Evolutionary conservation across 164 flowering plant genomes (phyloP).

Genomic region (Houttuynia cordata): DNA sequence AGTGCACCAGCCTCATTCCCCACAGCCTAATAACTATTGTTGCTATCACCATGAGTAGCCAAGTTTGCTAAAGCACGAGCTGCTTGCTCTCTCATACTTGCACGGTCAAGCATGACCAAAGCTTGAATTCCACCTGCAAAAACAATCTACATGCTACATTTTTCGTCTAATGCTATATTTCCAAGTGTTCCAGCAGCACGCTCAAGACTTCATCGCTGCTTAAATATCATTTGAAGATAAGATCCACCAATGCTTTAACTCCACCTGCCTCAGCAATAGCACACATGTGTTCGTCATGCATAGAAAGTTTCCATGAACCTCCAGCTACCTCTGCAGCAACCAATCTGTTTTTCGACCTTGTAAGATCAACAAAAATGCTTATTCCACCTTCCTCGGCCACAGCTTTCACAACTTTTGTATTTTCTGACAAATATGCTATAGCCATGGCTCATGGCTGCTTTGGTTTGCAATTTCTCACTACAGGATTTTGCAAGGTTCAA

Average conservation of each 20-base stretch:
- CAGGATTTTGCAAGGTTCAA: conserved; percentile 72
- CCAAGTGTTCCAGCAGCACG: conserved; percentile 99
- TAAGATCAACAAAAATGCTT: conserved; percentile 64
- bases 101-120: conserved; percentile 91
- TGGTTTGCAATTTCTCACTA: conserved; percentile 90
- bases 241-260: conserved; percentile 83
- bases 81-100: conserved; percentile 96
- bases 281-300: conserved; percentile 97
- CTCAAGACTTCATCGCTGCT: conserved; percentile 88
- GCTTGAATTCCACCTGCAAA: conserved; percentile 92
- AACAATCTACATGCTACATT: conserved; percentile 91
- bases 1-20: conserved; percentile 98
- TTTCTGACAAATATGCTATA: conserved; percentile 90
- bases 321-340: conserved; percentile 99
- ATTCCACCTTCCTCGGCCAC: conserved; percentile 97
- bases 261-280: conserved; percentile 98
- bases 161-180: conserved; percentile 95
- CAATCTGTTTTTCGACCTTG: conserved; percentile 86
- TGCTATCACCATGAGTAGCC: conserved; percentile 99
- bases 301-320: conserved; percentile 97
- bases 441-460: conserved; percentile 99
- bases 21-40: conserved; percentile 84
- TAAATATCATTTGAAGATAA: conserved; percentile 82
- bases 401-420: conserved; percentile 86
- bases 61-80: conserved; percentile 98